Evolutionary conservation across 176 grass and related monocot species (phyloP), one percentile per base, ranked within the genome.

Genomic region (Themeda triandra): DNA sequence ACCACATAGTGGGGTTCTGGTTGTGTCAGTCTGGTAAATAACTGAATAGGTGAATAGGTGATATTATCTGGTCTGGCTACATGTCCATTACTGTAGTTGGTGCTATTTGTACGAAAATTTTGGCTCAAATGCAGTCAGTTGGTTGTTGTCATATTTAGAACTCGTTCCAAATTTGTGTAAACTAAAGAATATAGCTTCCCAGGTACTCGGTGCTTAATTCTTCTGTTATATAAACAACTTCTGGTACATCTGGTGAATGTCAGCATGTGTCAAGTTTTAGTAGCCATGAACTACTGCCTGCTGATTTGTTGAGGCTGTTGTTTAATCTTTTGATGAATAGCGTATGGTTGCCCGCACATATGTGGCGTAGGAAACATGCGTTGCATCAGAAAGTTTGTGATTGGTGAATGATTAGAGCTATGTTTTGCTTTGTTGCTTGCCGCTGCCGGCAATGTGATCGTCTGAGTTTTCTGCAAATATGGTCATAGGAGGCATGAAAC

Each of bases 41-140:
- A 69, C 80, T 75, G 58, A 90, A 90, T 75, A 49, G 44, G 41
- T 73, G 71, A 73, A 73, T 76, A 62, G 83, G 66, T 75, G 67
- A 87, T 83, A n/a, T 62, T 83, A n/a, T 62, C 80, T 72, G 35
- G 46, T 79, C 24, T 60, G 2, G 67, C 28, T 74, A 49, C 73
- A 67, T 78, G 64, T 81, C 80, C 70, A 39, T 67, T 78, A 68
- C 5, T 79, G 45, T 90, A 78, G 80, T n/a, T 83, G 58, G 73
- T 86, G 80, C 36, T 82, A 44, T 83, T 74, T 73, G 84, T 74
- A 80, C 10, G 42, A 27, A 77, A 86, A 86, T 90, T 90, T 90
- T 90, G 80, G 79, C 80, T 69, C 17, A 29, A 74, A 60, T 67
- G 77, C 19, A 62, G 69, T 46, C 59, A 36, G 37, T 67, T 69